Evolutionary conservation across 2,329 filamentous ascomycete species (phyloP), one percentile per base, ranked within the genome.

Genomic region (Diaporthe batatas): DNA sequence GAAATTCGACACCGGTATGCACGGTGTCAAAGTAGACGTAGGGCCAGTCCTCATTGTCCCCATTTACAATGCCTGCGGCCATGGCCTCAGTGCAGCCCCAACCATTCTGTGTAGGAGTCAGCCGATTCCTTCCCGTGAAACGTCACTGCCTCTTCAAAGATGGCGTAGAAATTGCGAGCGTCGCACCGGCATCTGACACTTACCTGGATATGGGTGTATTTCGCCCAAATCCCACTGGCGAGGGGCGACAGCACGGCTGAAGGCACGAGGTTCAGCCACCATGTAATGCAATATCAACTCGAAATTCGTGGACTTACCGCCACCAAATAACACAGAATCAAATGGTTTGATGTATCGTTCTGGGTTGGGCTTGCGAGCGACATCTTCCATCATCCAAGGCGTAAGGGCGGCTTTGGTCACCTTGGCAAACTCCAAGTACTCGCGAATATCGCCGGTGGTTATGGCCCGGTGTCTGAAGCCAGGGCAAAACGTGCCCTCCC

Each of bases 361-460:
- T 42, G 75, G 74, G 54, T 76, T 67, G 0, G 74, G 72, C 32
- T 57, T 71, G 47, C 70, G 71, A 0, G 76, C 76, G 14, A 76
- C 42, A 12, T 73, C 71, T 47, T 77, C 76, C 76, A 77, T 75
- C 53, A 75, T 75, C 69, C 72, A 75, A 16, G 76, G 76, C 29
- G 76, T 74, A 18, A 77, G 49, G 2, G 75, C 54, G 1, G 69
- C 75, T n/a, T 68, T 68, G 25, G 70, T 75, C 12, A 65, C 72
- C 25, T 51, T 74, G 12, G 76, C 68, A 36, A 74, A 59, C 7
- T 71, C 58, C 44, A 76, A 55, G 6, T 76, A 71, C 12, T 71
- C 68, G 32, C 72, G 70, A 7, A 77, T 74, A 14, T 77, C 76
- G 2, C 54, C 69, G 8, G 68, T 51, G 6, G 62, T 55, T 21